Conservation (phyloP, 768 basidiomycete species). For the Boletus sensibilis region DNA sequence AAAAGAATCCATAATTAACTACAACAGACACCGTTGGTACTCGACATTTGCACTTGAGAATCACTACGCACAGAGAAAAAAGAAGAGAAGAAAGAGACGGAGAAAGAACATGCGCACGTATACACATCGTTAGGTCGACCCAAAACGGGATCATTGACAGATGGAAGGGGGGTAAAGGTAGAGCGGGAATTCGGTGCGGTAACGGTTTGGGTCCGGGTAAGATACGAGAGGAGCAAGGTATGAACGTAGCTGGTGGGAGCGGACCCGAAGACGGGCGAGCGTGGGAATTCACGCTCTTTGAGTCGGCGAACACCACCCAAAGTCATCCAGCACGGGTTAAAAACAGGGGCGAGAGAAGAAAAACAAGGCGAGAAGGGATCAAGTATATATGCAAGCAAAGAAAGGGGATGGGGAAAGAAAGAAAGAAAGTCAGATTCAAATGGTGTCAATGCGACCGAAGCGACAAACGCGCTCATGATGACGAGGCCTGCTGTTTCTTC, state of each 20-base stretch:
- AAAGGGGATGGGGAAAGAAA: not conserved
- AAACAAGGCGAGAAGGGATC: not conserved
- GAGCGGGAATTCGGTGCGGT: not conserved
- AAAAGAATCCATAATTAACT: slow-evolving; percentile 14
- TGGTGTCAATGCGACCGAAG: not conserved
- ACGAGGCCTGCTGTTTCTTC: slow-evolving; percentile 52
- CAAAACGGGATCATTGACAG: not conserved
- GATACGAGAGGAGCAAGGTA: not conserved
- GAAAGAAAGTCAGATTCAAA: not conserved
- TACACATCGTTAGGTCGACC: not conserved
- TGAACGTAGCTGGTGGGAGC: not conserved
- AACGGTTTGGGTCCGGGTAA: not conserved
- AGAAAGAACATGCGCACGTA: not conserved
- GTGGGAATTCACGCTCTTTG: not conserved
- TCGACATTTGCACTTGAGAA: slow-evolving; percentile 7
- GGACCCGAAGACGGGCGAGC: not conserved
- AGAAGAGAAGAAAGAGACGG: slow-evolving; percentile 3
- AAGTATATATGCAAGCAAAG: slow-evolving; percentile 23
- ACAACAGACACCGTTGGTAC: slow-evolving; percentile 24
- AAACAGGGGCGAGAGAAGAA: no score
- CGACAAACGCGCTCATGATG: slow-evolving; percentile 29
- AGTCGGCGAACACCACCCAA: not conserved
- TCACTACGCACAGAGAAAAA: slow-evolving; percentile 7
- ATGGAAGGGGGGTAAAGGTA: no score
- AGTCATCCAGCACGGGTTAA: not conserved